Percentiles rank a stretch among this genome's conserved stretches.
These are phyloP conservation scores for Rhodomyrtus tomentosa DNA, from an alignment of 345 rosid genomes.

Conservation along the genomic window DNA sequence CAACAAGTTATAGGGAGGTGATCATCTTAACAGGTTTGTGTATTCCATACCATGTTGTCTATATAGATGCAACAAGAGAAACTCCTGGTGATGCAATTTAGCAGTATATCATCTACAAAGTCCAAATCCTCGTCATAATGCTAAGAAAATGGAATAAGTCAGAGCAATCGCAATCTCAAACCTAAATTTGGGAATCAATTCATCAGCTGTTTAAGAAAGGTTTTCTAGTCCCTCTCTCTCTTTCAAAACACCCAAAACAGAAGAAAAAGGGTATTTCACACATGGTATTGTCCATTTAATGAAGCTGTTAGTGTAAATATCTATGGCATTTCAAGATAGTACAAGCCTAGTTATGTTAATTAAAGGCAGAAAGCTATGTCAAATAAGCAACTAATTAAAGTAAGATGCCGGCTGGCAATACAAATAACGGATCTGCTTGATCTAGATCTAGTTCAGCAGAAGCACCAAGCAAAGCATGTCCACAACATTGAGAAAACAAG, in stretches of 20 bases:
- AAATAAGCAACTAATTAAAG: not conserved
- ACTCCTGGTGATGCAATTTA: not conserved
- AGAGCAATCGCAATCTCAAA: not conserved
- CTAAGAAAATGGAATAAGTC: not conserved
- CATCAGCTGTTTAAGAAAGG: not conserved
- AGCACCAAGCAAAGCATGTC: not conserved
- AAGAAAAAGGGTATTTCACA: not conserved
- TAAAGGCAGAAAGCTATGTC: not conserved
- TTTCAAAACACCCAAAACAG: not conserved
- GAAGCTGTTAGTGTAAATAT: not conserved
- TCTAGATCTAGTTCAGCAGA: not conserved
- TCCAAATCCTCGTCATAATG: not conserved
- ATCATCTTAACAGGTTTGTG: not conserved
- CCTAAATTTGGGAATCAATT: not conserved
- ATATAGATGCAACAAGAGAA: not conserved
- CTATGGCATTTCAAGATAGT: not conserved
- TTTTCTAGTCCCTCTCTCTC: not conserved
- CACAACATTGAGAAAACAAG: not conserved
- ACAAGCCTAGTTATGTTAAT: not conserved
- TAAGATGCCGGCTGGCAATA: not conserved
- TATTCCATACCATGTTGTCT: not conserved
- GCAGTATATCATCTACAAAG: not conserved
- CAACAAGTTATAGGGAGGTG: not conserved
- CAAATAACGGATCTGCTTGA: not conserved
- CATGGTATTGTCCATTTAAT: not conserved